These are phyloP conservation scores for Bauhinia variegata DNA, from an alignment of 306 rosid species.

Conservation along the genomic window DNA sequence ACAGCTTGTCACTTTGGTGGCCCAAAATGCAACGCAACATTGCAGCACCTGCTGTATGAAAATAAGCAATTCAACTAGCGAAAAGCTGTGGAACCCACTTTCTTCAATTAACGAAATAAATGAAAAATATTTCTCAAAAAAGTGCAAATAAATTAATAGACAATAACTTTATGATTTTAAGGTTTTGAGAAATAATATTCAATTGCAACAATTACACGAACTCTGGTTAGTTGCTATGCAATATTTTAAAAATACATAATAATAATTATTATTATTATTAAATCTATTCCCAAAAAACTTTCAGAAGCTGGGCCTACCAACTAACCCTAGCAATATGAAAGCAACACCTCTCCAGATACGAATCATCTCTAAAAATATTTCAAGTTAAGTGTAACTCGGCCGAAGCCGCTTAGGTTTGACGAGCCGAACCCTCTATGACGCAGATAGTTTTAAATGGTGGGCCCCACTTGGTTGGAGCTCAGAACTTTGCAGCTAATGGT, in stretches of 20 bases:
- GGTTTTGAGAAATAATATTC: no score
- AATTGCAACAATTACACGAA: conserved; percentile 58
- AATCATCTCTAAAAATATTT: not conserved
- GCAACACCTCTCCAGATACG: conserved; percentile 78
- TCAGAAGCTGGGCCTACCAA: conserved; percentile 44
- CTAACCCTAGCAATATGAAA: conserved; percentile 71
- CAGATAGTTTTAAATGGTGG: no score
- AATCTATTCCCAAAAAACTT: conserved; percentile 20
- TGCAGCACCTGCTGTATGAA: no score
- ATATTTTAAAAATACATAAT: conserved; percentile 6
- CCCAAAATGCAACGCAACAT: no score
- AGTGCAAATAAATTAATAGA: conserved; percentile 47
- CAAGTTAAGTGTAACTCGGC: not conserved
- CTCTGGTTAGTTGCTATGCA: conserved; percentile 74
- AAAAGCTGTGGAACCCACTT: not conserved
- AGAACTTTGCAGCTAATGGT: conserved; percentile 64
- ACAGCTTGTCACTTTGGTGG: no score
- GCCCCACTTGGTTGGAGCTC: no score
- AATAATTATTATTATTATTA: not conserved
- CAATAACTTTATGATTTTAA: no score
- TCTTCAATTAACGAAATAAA: not conserved
- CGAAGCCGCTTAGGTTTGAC: conserved; percentile 11
- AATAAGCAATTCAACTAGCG: no score
- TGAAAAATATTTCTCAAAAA: not conserved
- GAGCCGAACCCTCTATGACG: conserved; percentile 31